These are phyloP conservation scores for Pyrenopolyporus hunteri DNA, from an alignment of 495 filamentous ascomycete genomes.

Conservation along the genomic window DNA sequence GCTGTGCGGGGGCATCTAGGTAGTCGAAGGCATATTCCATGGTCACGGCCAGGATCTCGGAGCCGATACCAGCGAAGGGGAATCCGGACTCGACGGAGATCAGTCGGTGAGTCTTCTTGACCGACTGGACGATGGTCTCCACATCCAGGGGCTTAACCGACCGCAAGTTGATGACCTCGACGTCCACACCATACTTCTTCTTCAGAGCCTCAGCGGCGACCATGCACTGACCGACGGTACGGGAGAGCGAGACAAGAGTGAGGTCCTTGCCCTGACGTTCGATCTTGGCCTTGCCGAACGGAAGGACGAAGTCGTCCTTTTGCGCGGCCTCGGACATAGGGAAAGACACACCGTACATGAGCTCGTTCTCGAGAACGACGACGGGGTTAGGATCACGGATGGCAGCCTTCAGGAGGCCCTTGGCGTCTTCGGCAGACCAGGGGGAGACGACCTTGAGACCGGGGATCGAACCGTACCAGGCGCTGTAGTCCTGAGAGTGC, in stretches of 20 bases:
- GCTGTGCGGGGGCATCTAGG: slow-evolving; percentile 88
- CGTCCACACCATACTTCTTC: slow-evolving; percentile 94
- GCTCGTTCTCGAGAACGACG: slow-evolving; percentile 94
- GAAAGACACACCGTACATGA: slow-evolving; percentile 92
- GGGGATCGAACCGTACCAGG: slow-evolving; percentile 98
- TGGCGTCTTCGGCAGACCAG: slow-evolving; percentile 96
- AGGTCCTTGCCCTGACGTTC: slow-evolving; percentile 95
- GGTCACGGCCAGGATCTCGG: slow-evolving; percentile 89
- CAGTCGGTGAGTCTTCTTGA: slow-evolving; percentile 96
- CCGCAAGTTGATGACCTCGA: slow-evolving; percentile 96
- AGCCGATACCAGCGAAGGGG: slow-evolving; percentile 88
- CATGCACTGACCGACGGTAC: slow-evolving; percentile 92
- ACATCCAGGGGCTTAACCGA: slow-evolving; percentile 96
- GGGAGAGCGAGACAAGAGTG: slow-evolving; percentile 92
- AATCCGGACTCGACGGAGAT: slow-evolving; percentile 95
- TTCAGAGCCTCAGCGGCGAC: slow-evolving; percentile 86
- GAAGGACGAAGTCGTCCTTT: slow-evolving; percentile 92
- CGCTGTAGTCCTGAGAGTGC: slow-evolving; percentile 97
- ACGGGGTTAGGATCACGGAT: slow-evolving; percentile 98
- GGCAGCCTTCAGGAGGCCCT: slow-evolving; percentile 95
- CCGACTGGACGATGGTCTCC: slow-evolving; percentile 90
- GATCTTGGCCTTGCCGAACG: slow-evolving; percentile 98
- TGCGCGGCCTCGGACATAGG: slow-evolving; percentile 96
- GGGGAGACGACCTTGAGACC: slow-evolving; percentile 95
- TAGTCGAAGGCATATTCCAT: slow-evolving; percentile 99